Conservation (phyloP, 345 rosid species). For the Ailanthus altissimus region DNA sequence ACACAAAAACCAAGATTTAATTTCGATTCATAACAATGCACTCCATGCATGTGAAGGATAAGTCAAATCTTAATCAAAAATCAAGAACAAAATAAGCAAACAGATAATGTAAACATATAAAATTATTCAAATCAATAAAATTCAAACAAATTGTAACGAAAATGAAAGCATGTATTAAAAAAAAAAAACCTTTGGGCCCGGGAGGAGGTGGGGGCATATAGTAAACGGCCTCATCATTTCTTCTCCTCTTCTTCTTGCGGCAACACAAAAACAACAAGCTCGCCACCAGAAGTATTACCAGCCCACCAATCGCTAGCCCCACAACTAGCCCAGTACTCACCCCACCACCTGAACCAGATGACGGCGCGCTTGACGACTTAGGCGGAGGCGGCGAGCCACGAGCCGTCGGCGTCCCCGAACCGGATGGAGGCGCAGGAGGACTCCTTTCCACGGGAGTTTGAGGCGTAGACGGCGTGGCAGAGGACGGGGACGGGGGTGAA, state of each 20-base stretch:
- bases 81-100: background rate
- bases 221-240: slow-evolving; percentile 44
- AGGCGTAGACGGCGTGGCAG: slow-evolving; percentile 21
- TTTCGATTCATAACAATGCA: background rate
- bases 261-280: slow-evolving; percentile 55
- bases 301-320: slow-evolving; percentile 68
- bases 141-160: background rate
- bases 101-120: background rate
- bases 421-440: slow-evolving; percentile 36
- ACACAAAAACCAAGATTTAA: background rate
- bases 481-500: slow-evolving; percentile 48
- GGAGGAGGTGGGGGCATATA: slow-evolving; percentile 56
- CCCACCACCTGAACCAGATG: background rate
- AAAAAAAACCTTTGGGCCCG: slow-evolving; percentile 50
- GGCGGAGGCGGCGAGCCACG: slow-evolving; percentile 41
- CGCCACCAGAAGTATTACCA: slow-evolving; percentile 41
- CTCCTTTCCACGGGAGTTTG: slow-evolving; percentile 31
- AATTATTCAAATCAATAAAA: background rate
- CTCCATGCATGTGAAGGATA: background rate
- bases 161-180: background rate
- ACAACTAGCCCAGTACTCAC: slow-evolving; percentile 62
- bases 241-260: slow-evolving; percentile 57
- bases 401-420: slow-evolving; percentile 31
- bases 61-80: slow-evolving; percentile 1
- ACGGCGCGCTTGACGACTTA: slow-evolving; percentile 18